These are phyloP conservation scores for Pseudocercospora fijiensis DNA, from an alignment of 2,329 filamentous ascomycete species.

Conservation along the genomic window DNA sequence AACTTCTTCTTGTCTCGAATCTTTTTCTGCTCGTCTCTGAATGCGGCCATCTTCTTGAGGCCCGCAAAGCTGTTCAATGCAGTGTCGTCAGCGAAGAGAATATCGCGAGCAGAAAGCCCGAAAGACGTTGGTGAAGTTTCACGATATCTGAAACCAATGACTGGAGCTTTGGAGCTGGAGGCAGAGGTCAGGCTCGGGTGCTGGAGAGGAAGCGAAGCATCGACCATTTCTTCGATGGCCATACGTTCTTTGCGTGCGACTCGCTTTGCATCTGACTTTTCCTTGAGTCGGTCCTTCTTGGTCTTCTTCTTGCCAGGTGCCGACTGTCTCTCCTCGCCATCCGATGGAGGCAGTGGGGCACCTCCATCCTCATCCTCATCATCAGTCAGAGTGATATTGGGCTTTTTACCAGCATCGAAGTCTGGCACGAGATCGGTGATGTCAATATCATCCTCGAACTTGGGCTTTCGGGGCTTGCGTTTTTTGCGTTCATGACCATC, in stretches of 20 bases:
- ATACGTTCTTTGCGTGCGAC: slow-evolving; percentile 76
- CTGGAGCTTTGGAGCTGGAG: slow-evolving; percentile 46
- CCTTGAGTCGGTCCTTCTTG: slow-evolving; percentile 46
- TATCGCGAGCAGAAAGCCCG: slow-evolving; percentile 85
- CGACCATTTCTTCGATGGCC: slow-evolving; percentile 82
- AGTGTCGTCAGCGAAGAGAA: slow-evolving; percentile 82
- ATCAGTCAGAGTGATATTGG: slow-evolving; percentile 59
- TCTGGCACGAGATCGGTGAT: slow-evolving; percentile 90
- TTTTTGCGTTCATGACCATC: slow-evolving; percentile 44
- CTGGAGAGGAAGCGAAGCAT: slow-evolving; percentile 76
- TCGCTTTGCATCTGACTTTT: slow-evolving; percentile 60
- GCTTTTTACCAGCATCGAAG: slow-evolving; percentile 64
- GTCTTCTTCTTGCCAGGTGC: slow-evolving; percentile 32
- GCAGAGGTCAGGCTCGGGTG: slow-evolving; percentile 54
- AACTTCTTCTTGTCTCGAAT: slow-evolving; percentile 81
- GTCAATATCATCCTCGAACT: slow-evolving; percentile 96
- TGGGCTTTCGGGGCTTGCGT: slow-evolving; percentile 75
- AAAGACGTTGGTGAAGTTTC: slow-evolving; percentile 89
- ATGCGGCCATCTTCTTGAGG: slow-evolving; percentile 90
- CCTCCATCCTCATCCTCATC: slow-evolving; percentile 45
- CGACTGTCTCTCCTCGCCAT: not conserved
- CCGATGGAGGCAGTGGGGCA: slow-evolving; percentile 23
- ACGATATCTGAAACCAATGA: slow-evolving; percentile 77
- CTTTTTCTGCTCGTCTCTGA: slow-evolving; percentile 87
- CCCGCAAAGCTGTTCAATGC: slow-evolving; percentile 88